Base-by-base conservation (phyloP, 768 basidiomycete species). In the Calocybe cyanea region DNA sequence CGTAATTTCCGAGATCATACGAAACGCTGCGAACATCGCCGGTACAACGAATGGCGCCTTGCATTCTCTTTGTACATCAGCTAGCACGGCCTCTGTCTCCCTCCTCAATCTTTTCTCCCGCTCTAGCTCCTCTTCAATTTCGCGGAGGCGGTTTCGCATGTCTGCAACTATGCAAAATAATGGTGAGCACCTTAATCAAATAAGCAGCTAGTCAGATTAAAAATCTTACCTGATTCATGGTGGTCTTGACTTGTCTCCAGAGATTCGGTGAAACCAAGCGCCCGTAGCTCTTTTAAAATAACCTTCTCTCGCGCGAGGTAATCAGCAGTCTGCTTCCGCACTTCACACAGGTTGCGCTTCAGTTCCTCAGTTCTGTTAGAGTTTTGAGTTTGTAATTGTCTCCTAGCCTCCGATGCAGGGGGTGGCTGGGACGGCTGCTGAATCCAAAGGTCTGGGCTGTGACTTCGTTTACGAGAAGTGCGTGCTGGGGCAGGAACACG, bases 11-110 rank as follows among this genome's bases (percentile, higher is more conserved):
- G 78, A 75, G 38, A 83, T 65, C 19, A 59, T 59, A 14, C 75
- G 45, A 43, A 82, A 81, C 10, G 78, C 76, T 8, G 77, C 75
- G 46, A 81, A 59, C 51, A 83, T 57, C 9, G 73, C 76, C 14
- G 78, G 79, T 4, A 79, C 77, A 32, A 81, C 63, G 49, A 83
- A 84, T 13, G 80, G 81, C 45, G 65, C 57, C 41, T 59, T 63
- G 41, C 72, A 71, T 56, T 83, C 81, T 36, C 67, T 62, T 49
- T 72, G 63, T 13, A 83, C 63, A 17, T 80, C 79, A 38, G 52
- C 55, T 47, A 81, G 51, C 11, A 63, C 59, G 10, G 55, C 60
- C 49, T 82, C 81, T 2, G 70, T 71, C 45, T 70, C 69, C n/a
- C 59, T 25, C 28, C 76, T 60, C 41, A 51, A 55, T 35, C 50